Conservation (phyloP, 495 filamentous ascomycete species). For the Oleoguttula mirabilis region DNA sequence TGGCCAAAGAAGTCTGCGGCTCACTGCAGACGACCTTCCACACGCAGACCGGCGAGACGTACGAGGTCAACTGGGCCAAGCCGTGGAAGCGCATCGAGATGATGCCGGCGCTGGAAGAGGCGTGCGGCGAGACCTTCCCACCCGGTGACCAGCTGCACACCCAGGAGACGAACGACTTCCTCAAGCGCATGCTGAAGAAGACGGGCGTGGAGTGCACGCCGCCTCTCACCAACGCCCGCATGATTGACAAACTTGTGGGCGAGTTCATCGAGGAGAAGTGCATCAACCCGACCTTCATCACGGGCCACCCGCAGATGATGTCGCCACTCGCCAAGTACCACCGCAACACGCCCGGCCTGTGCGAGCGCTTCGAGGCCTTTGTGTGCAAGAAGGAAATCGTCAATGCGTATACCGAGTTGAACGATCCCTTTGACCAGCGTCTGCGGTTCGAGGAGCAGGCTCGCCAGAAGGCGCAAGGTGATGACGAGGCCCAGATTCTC, state of each 20-base stretch:
- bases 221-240: slow-evolving; percentile 86
- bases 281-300: slow-evolving; percentile 94
- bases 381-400: slow-evolving; percentile 95
- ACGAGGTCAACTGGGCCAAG: slow-evolving; percentile 87
- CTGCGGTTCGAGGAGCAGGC: slow-evolving; percentile 95
- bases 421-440: slow-evolving; percentile 90
- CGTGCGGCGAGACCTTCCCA: slow-evolving; percentile 86
- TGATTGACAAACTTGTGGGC: slow-evolving; percentile 93
- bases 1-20: slow-evolving; percentile 84
- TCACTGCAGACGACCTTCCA: slow-evolving; percentile 70
- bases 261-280: slow-evolving; percentile 92
- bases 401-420: slow-evolving; percentile 97
- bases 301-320: slow-evolving; percentile 92
- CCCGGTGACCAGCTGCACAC: slow-evolving; percentile 82
- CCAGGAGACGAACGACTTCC: slow-evolving; percentile 71
- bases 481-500: slow-evolving; percentile 90
- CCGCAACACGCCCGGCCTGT: slow-evolving; percentile 66
- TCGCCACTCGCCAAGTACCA: slow-evolving; percentile 93
- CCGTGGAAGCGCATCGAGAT: slow-evolving; percentile 93
- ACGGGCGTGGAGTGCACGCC: slow-evolving; percentile 79
- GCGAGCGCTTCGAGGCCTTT: slow-evolving; percentile 95
- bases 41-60: slow-evolving; percentile 69
- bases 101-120: slow-evolving; percentile 87
- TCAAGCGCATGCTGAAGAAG: slow-evolving; percentile 74
- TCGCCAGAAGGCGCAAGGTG: slow-evolving; percentile 86